These are phyloP conservation scores for Chrysoporthe austroafricana DNA, from an alignment of 2,329 filamentous ascomycete species.

Conservation along the genomic window DNA sequence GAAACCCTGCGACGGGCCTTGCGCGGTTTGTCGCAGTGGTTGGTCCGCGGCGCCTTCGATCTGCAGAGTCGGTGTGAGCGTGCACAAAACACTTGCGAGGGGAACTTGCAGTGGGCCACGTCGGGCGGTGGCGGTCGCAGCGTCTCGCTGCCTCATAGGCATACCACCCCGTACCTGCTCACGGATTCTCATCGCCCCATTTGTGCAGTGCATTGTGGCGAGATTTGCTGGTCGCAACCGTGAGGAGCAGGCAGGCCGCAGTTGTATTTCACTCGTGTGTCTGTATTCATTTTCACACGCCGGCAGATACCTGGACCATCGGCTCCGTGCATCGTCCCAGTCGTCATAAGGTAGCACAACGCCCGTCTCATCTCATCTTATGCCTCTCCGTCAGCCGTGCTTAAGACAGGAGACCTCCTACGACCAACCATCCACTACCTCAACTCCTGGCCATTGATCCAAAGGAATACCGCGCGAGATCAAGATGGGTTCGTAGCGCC, in stretches of 20 bases:
- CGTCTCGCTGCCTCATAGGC: neutral
- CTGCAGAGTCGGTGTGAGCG: constrained; percentile 1
- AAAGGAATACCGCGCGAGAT: neutral
- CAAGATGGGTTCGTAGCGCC: constrained; percentile 7
- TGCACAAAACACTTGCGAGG: neutral
- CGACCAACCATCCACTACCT: neutral
- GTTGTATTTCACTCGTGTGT: neutral
- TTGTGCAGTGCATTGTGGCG: constrained; percentile 6
- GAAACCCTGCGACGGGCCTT: neutral
- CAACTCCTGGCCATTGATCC: neutral
- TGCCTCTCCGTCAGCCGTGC: neutral
- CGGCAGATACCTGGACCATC: neutral
- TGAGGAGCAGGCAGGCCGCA: neutral
- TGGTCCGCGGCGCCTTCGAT: neutral
- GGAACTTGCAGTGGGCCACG: neutral
- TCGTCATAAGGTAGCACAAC: constrained; percentile 10
- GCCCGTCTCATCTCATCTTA: constrained; percentile 6
- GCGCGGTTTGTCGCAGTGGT: neutral
- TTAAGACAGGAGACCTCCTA: neutral
- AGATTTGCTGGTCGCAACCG: neutral
- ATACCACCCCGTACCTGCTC: neutral
- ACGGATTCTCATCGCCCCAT: neutral
- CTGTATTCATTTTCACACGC: neutral
- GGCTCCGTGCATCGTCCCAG: neutral
- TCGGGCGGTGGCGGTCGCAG: constrained; percentile 5